Percentiles rank a stretch among this genome's conserved stretches.
phyloP scores from a whole-genome alignment of 768 basidiomycete genomes.

The Steccherinum ochraceum region DNA sequence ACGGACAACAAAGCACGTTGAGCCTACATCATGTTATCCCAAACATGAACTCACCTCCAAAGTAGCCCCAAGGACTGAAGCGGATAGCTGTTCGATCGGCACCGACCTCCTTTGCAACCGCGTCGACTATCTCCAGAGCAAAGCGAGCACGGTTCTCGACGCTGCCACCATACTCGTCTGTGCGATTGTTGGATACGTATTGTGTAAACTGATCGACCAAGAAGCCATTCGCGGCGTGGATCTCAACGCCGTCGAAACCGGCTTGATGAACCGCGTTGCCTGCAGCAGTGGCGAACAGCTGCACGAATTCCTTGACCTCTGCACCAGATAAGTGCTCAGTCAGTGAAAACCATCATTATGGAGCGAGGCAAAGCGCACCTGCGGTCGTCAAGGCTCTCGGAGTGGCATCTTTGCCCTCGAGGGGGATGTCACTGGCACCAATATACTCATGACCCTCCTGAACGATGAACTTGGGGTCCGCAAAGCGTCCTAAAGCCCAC shows the following conservation, averaged over 20 bases:
- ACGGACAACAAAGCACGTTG: too few relatives aligned
- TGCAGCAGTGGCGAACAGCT: slow-evolving; percentile 18
- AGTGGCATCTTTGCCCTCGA: slow-evolving; percentile 2
- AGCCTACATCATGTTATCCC: slow-evolving; percentile 31
- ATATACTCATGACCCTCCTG: slow-evolving; percentile 31
- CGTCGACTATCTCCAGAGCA: too few relatives aligned
- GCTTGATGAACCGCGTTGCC: slow-evolving; percentile 26
- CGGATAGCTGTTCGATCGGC: not conserved
- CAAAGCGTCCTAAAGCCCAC: slow-evolving; percentile 47
- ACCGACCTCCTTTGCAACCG: slow-evolving; percentile 18
- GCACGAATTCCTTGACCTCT: slow-evolving; percentile 30
- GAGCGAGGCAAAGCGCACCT: not conserved
- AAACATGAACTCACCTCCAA: slow-evolving; percentile 6
- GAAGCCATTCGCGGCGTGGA: slow-evolving; percentile 25
- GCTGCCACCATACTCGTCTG: slow-evolving; percentile 45
- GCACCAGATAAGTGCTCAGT: not conserved
- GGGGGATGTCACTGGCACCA: slow-evolving; percentile 24
- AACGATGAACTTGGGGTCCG: slow-evolving; percentile 26
- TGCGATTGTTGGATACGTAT: too few relatives aligned
- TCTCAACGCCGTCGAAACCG: slow-evolving; percentile 43
- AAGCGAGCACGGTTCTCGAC: slow-evolving; percentile 40
- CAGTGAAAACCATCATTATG: not conserved
- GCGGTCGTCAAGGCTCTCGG: slow-evolving; percentile 18
- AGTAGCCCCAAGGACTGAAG: slow-evolving; percentile 1
- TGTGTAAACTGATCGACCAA: slow-evolving; percentile 37